These are phyloP conservation scores for Penicillium sclerotiorum DNA, from an alignment of 2,329 filamentous ascomycete species.

Conservation along the genomic window DNA sequence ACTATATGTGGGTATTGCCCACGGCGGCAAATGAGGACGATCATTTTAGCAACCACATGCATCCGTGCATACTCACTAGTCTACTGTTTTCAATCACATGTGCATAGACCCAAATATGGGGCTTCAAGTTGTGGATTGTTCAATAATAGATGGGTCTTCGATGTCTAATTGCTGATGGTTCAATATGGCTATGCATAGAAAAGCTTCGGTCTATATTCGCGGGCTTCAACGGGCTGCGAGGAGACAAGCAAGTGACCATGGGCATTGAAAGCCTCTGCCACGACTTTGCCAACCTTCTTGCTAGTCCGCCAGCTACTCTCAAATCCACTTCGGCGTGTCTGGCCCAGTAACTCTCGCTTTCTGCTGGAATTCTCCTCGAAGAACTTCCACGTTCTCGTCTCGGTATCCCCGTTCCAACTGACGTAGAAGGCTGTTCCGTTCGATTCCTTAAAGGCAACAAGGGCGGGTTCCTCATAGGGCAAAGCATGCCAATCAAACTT, in stretches of 20 bases:
- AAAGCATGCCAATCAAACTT: constrained; percentile 16
- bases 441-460: constrained; percentile 10
- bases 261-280: constrained; percentile 10
- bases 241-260: constrained; percentile 6
- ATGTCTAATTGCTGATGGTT: background rate
- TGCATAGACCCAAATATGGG: no score
- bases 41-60: no score
- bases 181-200: background rate
- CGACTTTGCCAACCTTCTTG: constrained; percentile 12
- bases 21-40: no score
- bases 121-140: background rate
- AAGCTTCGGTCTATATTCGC: background rate
- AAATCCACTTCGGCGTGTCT: constrained; percentile 2
- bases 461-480: constrained; percentile 10
- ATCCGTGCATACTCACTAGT: no score
- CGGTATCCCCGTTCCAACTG: constrained; percentile 17
- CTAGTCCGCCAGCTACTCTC: constrained; percentile 8
- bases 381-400: constrained; percentile 13
- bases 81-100: background rate
- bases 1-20: no score
- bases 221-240: background rate
- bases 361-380: constrained; percentile 6
- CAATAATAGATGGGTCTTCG: background rate
- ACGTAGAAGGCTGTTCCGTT: constrained; percentile 13
- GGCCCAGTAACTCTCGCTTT: background rate